Percentiles rank a stretch among this genome's conserved stretches.
phyloP scores from a whole-genome alignment of 768 basidiomycete species.

The Krasilnikovozyma curviuscula region DNA sequence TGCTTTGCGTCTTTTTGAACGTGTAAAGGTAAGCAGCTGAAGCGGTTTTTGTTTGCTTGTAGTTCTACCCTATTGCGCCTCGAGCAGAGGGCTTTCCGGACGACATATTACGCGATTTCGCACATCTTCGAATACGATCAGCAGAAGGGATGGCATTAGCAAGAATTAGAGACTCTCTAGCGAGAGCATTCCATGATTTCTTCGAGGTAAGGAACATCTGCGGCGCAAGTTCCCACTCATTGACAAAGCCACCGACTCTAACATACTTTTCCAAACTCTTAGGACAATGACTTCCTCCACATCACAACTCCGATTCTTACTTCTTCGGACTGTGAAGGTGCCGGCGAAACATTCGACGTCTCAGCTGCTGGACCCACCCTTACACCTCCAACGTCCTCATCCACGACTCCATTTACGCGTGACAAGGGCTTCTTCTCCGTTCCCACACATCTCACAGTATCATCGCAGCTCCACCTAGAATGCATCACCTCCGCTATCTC shows the following conservation, averaged over 20 bases:
- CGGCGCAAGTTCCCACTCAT: not conserved
- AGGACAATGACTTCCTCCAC: slow-evolving; percentile 61
- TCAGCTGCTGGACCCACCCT: slow-evolving; percentile 3
- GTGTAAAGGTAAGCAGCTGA: no score
- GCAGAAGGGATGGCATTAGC: not conserved
- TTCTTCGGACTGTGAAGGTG: slow-evolving; percentile 84
- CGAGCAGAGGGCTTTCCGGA: not conserved
- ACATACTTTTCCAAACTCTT: slow-evolving; percentile 11
- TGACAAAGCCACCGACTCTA: slow-evolving; percentile 6
- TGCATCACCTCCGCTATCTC: slow-evolving; percentile 56
- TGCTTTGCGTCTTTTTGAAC: no score
- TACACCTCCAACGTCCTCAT: not conserved
- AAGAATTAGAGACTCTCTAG: not conserved
- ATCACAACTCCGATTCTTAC: slow-evolving; percentile 76
- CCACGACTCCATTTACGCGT: not conserved
- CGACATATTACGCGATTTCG: not conserved
- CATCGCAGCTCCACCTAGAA: slow-evolving; percentile 89
- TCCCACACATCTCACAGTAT: slow-evolving; percentile 67
- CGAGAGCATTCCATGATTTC: not conserved
- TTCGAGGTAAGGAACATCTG: slow-evolving; percentile 4
- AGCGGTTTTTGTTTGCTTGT: not conserved
- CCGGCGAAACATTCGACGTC: slow-evolving; percentile 73
- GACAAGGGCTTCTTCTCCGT: slow-evolving; percentile 12
- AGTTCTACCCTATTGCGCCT: not conserved
- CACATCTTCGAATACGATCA: not conserved